Percentiles rank a stretch among this genome's conserved stretches.
phyloP scores from a whole-genome alignment of 2,329 filamentous ascomycete species.

The Botrytis medusae region DNA sequence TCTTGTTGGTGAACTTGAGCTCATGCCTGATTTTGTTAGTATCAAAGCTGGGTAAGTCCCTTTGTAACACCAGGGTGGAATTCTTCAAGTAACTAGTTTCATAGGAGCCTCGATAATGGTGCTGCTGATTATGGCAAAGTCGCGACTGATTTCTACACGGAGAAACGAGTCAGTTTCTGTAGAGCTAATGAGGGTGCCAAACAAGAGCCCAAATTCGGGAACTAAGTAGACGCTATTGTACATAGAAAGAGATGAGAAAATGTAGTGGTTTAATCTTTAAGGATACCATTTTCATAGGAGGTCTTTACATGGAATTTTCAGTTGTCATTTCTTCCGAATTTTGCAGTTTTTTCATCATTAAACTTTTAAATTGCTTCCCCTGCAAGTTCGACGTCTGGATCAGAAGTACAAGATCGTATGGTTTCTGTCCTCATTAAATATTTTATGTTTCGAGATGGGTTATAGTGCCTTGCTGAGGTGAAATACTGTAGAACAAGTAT shows the following conservation, averaged over 20 bases:
- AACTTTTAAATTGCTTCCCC: too few species aligned
- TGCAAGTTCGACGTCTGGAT: too few species aligned
- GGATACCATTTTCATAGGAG: neutral
- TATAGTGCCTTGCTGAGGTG: too few species aligned
- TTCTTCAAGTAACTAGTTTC: neutral
- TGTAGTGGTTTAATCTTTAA: neutral
- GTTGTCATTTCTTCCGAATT: neutral
- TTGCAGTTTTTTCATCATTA: too few species aligned
- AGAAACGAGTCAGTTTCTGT: constrained; percentile 50
- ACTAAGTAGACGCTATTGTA: neutral
- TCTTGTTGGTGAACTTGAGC: constrained; percentile 52
- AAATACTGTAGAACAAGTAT: too few species aligned
- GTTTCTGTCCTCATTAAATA: too few species aligned
- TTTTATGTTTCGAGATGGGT: too few species aligned
- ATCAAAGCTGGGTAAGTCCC: constrained; percentile 50
- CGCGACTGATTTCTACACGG: constrained; percentile 53
- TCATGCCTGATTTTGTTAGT: constrained; percentile 51
- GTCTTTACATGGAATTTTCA: neutral
- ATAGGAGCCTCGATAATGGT: constrained; percentile 45
- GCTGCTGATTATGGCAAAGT: constrained; percentile 44
- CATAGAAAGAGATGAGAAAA: neutral
- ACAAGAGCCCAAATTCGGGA: constrained; percentile 43
- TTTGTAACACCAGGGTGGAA: neutral
- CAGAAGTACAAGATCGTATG: too few species aligned
- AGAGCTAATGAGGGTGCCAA: constrained; percentile 46